Conservation (phyloP, 345 rosid species). For the Brassica carinata region DNA sequence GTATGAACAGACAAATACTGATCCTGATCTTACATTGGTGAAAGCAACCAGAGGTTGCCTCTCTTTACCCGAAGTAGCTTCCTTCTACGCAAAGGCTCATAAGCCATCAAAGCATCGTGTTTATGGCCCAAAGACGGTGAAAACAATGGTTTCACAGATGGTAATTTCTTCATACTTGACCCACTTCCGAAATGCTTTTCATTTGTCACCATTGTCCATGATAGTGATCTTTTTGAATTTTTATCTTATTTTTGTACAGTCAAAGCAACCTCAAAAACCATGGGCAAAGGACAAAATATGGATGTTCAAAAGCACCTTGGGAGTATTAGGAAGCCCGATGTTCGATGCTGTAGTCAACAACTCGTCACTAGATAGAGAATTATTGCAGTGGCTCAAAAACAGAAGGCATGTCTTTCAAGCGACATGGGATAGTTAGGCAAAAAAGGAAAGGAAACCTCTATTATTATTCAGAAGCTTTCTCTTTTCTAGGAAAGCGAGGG, state of each 20-base stretch:
- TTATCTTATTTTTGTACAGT: conserved; percentile 47
- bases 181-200: conserved; percentile 6
- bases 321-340: conserved; percentile 92
- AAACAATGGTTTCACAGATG: conserved; percentile 79
- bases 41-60: conserved; percentile 83
- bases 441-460: not conserved
- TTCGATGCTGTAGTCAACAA: conserved; percentile 66
- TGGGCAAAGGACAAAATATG: conserved; percentile 98
- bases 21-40: conserved; percentile 77
- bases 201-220: conserved; percentile 4
- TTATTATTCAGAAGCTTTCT: conserved; percentile 27
- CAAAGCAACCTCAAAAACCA: conserved; percentile 79
- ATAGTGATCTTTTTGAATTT: not conserved
- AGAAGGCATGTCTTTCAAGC: conserved; percentile 72
- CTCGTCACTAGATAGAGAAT: conserved; percentile 67
- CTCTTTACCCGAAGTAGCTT: conserved; percentile 81
- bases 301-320: conserved; percentile 64
- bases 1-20: conserved; percentile 82
- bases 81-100: conserved; percentile 86
- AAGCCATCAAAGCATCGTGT: conserved; percentile 79
- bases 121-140: conserved; percentile 78
- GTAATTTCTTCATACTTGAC: conserved; percentile 43
- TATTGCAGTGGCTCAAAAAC: conserved; percentile 88
- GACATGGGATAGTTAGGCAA: conserved; percentile 64
- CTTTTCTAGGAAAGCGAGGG: conserved; percentile 26